Evolutionary conservation across 2,329 filamentous ascomycete genomes (phyloP).

Genomic region (Cladosporium sp.): DNA sequence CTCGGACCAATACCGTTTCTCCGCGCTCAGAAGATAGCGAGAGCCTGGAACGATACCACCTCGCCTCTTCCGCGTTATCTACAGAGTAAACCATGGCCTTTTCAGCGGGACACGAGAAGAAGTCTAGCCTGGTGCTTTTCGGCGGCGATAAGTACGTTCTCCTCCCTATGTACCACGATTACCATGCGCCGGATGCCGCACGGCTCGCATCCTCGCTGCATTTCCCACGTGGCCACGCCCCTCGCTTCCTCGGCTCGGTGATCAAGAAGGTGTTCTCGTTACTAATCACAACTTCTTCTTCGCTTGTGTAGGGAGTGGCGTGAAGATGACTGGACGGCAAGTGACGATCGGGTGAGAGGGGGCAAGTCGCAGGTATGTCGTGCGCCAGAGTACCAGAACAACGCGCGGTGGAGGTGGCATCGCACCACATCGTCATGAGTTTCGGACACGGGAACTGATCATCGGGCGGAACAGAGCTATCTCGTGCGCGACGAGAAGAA

Average conservation of each 20-base stretch:
- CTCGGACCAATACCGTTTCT: too few species aligned
- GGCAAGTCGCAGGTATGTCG: slow-evolving; percentile 56
- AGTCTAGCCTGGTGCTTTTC: slow-evolving; percentile 24
- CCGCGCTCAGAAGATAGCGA: too few species aligned
- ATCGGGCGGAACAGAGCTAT: slow-evolving; percentile 40
- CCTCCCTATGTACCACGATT: slow-evolving; percentile 8
- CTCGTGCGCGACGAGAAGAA: slow-evolving; percentile 37
- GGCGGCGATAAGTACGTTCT: slow-evolving; percentile 29
- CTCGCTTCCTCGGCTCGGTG: background rate
- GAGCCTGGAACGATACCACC: too few species aligned
- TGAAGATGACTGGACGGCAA: slow-evolving; percentile 58
- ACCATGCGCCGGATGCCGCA: slow-evolving; percentile 1
- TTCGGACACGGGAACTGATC: too few species aligned
- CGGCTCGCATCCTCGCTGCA: background rate
- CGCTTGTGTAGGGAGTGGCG: slow-evolving; percentile 53
- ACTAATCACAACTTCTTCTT: slow-evolving; percentile 1
- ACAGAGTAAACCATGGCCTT: background rate
- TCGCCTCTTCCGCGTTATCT: background rate
- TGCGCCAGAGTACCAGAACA: background rate
- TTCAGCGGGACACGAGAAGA: slow-evolving; percentile 12
- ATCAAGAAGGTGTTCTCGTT: background rate
- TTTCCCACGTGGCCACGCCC: background rate
- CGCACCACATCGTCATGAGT: background rate
- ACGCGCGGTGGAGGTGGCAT: background rate
- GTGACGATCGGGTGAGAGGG: slow-evolving; percentile 74